These are phyloP conservation scores for Penicillium janthinellum DNA, from an alignment of 2,329 filamentous ascomycete genomes.

Conservation along the genomic window DNA sequence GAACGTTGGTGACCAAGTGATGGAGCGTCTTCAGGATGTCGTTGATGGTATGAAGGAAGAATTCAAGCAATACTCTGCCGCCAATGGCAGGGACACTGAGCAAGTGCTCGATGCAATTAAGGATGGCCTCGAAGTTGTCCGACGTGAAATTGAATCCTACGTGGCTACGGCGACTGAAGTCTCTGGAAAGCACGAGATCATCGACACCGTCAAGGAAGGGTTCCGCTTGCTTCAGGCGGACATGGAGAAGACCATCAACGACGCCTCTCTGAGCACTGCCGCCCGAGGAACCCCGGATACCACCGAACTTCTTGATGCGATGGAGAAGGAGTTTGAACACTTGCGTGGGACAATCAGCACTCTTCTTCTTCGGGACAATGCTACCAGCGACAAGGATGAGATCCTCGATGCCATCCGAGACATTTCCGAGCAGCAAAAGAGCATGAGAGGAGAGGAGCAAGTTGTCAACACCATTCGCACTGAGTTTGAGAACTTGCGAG, in stretches of 20 bases:
- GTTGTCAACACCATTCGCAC: slow-evolving; percentile 54
- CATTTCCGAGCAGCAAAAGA: slow-evolving; percentile 41
- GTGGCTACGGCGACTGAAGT: slow-evolving; percentile 71
- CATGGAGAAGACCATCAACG: slow-evolving; percentile 55
- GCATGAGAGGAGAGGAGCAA: slow-evolving; percentile 32
- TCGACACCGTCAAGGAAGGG: slow-evolving; percentile 66
- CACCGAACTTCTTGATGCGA: slow-evolving; percentile 69
- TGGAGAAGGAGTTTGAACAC: slow-evolving; percentile 80
- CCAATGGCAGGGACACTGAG: slow-evolving; percentile 79
- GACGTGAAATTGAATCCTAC: slow-evolving; percentile 77
- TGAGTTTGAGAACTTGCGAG: slow-evolving; percentile 64
- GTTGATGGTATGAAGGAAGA: slow-evolving; percentile 64
- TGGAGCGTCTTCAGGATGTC: slow-evolving; percentile 60
- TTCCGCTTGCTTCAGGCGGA: slow-evolving; percentile 64
- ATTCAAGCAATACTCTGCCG: slow-evolving; percentile 77
- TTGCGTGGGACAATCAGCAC: slow-evolving; percentile 76
- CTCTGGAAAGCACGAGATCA: slow-evolving; percentile 74
- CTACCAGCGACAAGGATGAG: slow-evolving; percentile 61
- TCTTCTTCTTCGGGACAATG: slow-evolving; percentile 63
- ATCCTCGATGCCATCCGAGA: slow-evolving; percentile 63
- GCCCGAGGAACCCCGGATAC: slow-evolving; percentile 56
- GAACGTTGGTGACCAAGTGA: slow-evolving; percentile 59
- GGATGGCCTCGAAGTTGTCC: slow-evolving; percentile 80
- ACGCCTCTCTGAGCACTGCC: slow-evolving; percentile 39
- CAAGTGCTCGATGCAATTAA: slow-evolving; percentile 86